These are phyloP conservation scores for Cucurbita moschata DNA, from an alignment of 306 rosid genomes.

Conservation along the genomic window DNA sequence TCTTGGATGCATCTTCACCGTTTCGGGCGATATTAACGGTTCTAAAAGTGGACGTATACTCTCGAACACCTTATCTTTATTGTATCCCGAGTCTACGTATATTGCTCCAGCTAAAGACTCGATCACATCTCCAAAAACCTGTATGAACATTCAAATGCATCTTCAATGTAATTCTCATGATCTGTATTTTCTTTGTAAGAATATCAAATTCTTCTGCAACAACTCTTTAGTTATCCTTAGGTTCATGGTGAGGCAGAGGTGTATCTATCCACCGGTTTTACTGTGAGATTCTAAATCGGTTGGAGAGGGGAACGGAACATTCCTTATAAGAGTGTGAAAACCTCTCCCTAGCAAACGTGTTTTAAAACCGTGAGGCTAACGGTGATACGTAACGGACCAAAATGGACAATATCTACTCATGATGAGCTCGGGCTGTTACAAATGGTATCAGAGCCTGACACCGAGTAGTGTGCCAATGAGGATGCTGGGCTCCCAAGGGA, in stretches of 20 bases:
- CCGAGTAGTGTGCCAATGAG: too few relatives aligned
- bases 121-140: constrained; percentile 75
- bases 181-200: not conserved
- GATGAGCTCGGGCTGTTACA: too few relatives aligned
- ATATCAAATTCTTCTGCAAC: too few relatives aligned
- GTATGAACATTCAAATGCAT: constrained; percentile 1
- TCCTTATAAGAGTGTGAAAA: too few relatives aligned
- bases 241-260: not conserved
- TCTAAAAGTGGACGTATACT: constrained; percentile 57
- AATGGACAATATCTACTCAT: too few relatives aligned
- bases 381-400: too few relatives aligned
- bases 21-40: constrained; percentile 55
- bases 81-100: constrained; percentile 49
- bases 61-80: constrained; percentile 31
- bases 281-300: too few relatives aligned
- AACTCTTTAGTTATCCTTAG: not conserved
- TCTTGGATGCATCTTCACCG: constrained; percentile 31
- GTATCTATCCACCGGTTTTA: not conserved
- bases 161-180: not conserved
- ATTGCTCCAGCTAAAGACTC: constrained; percentile 85
- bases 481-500: too few relatives aligned
- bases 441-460: too few relatives aligned
- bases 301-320: too few relatives aligned
- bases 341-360: too few relatives aligned
- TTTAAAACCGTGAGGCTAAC: too few relatives aligned